phyloP scores from a whole-genome alignment of 257 asterid species.

The Jasminum sambac region DNA sequence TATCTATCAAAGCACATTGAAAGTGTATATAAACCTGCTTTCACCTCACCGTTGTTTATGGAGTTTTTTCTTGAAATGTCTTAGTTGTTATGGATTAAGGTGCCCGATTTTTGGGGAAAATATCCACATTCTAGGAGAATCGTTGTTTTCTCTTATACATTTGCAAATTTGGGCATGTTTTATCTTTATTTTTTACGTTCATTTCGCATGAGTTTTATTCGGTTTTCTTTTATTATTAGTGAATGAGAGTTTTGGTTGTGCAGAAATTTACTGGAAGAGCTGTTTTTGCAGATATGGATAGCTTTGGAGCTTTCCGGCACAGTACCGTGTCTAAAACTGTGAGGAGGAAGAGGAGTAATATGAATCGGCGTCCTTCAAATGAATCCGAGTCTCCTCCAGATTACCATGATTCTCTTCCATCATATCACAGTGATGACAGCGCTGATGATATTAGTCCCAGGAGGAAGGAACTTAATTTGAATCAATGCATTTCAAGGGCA shows the following conservation, averaged over 20 bases:
- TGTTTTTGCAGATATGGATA: conserved; percentile 45
- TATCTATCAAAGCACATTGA: not conserved
- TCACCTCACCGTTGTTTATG: not conserved
- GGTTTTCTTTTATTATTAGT: not conserved
- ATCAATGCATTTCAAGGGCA: conserved; percentile 30
- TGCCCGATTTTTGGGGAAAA: not conserved
- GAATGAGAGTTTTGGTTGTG: not conserved
- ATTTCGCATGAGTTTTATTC: not conserved
- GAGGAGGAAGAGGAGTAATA: conserved; percentile 60
- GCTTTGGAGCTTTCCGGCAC: conserved; percentile 34
- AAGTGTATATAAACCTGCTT: not conserved
- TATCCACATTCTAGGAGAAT: not conserved
- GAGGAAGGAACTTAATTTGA: conserved; percentile 26
- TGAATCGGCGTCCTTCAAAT: conserved; percentile 49
- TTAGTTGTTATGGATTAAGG: not conserved
- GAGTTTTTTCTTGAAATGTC: not conserved
- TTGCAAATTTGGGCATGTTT: not conserved
- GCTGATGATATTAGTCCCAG: conserved; percentile 17
- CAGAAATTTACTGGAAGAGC: not conserved
- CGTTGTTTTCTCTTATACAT: not conserved
- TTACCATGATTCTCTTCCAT: conserved; percentile 48
- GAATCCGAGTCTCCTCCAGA: conserved; percentile 50
- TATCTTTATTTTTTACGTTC: not conserved
- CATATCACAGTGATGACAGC: conserved; percentile 51
- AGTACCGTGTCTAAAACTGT: conserved; percentile 32